These are phyloP conservation scores for Dichomitus squalens DNA, from an alignment of 1,284 basidiomycete species.

Conservation along the genomic window DNA sequence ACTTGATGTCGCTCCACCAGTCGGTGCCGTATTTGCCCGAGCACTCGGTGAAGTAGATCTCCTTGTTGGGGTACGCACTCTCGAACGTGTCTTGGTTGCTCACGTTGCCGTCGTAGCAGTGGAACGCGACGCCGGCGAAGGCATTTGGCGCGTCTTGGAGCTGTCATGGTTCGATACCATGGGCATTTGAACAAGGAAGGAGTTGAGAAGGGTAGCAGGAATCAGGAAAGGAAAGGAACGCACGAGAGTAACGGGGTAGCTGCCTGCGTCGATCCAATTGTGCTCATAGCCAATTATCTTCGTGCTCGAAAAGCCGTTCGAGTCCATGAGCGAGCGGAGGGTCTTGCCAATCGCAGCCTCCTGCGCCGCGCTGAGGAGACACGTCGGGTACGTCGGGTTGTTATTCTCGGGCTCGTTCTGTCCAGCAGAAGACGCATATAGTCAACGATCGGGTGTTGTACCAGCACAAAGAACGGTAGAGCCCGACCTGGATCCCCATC, in stretches of 20 bases:
- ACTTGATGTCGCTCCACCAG: slow-evolving; percentile 81
- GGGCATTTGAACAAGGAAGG: neutral
- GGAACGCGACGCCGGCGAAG: slow-evolving; percentile 50
- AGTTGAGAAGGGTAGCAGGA: too few relatives aligned
- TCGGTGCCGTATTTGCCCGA: slow-evolving; percentile 53
- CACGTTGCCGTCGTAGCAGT: slow-evolving; percentile 49
- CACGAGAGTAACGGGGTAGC: slow-evolving; percentile 50
- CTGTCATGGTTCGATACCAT: slow-evolving; percentile 28
- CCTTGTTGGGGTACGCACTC: slow-evolving; percentile 45
- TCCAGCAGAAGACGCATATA: neutral
- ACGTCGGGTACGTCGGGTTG: slow-evolving; percentile 47
- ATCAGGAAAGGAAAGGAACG: neutral
- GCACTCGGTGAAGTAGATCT: slow-evolving; percentile 55
- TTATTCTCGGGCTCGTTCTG: slow-evolving; percentile 56
- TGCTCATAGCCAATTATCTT: slow-evolving; percentile 51
- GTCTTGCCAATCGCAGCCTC: slow-evolving; percentile 43
- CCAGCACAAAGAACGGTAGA: neutral
- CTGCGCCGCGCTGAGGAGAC: slow-evolving; percentile 37
- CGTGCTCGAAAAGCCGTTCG: slow-evolving; percentile 42
- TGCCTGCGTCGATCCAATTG: slow-evolving; percentile 49
- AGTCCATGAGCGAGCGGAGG: slow-evolving; percentile 46
- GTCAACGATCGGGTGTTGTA: neutral
- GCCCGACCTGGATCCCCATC: slow-evolving; percentile 45
- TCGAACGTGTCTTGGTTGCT: slow-evolving; percentile 45
- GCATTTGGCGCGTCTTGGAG: slow-evolving; percentile 46